A percentile compares a stretch with the other conserved stretches of the same genome.
Evolutionary conservation across 352 stramenopile species (phyloP).

Genomic region (Phytophthora syringae): DNA sequence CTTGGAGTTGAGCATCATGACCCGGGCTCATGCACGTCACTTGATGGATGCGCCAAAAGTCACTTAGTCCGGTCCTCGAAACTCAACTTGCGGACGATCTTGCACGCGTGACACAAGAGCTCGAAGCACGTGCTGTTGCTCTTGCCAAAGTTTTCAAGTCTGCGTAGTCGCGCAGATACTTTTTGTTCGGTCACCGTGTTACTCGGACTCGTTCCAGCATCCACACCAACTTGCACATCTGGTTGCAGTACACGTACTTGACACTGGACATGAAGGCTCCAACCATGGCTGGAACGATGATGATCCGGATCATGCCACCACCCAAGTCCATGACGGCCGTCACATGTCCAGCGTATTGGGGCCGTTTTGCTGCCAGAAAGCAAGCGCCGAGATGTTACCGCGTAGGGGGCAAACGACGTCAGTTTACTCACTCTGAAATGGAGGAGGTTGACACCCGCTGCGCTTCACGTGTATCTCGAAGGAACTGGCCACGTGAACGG

Average conservation of each 20-base stretch:
- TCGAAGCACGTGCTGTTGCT: conserved; percentile 34
- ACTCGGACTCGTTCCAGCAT: conserved; percentile 21
- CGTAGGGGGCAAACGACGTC: too few species aligned
- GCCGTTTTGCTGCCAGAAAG: conserved; percentile 23
- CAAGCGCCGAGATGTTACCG: conserved; percentile 24
- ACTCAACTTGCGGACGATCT: conserved; percentile 28
- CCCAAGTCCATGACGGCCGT: conserved; percentile 25
- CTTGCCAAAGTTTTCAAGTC: too few species aligned
- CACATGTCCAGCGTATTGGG: conserved; percentile 21
- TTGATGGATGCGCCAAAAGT: conserved; percentile 19
- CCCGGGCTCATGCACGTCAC: conserved; percentile 1
- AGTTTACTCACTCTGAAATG: too few species aligned
- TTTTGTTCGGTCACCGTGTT: conserved; percentile 10
- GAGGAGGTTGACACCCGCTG: too few species aligned
- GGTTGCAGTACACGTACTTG: conserved; percentile 25
- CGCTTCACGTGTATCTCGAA: conserved; percentile 30
- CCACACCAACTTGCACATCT: conserved; percentile 32
- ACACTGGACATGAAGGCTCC: conserved; percentile 15
- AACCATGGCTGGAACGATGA: conserved; percentile 16
- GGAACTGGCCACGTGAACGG: conserved; percentile 18
- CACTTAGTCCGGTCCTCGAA: conserved; percentile 34
- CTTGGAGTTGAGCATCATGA: conserved; percentile 14
- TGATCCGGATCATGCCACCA: conserved; percentile 16
- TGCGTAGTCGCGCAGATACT: conserved; percentile 34
- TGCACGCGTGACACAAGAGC: conserved; percentile 30